Conservation (phyloP, 2,329 filamentous ascomycete species). For the Exophiala lecanii-corni region DNA sequence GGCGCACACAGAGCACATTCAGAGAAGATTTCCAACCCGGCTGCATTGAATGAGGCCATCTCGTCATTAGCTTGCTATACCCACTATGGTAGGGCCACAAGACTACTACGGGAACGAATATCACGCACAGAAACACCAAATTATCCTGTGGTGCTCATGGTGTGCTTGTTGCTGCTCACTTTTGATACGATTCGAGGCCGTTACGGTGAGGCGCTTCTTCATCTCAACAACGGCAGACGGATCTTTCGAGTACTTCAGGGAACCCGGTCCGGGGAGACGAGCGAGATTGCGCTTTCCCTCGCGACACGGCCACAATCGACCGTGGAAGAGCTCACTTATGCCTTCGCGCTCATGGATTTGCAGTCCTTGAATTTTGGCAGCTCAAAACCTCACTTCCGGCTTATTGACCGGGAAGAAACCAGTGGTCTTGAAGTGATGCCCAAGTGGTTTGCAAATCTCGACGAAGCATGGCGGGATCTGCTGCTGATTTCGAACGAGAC, state of each 20-base stretch:
- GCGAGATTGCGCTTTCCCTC: not conserved
- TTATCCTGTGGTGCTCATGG: conserved; percentile 5
- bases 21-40: not conserved
- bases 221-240: conserved; percentile 6
- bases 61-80: not conserved
- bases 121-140: not conserved
- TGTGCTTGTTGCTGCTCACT: conserved; percentile 10
- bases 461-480: conserved; percentile 8
- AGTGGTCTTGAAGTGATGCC: not conserved
- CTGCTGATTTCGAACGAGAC: conserved; percentile 4
- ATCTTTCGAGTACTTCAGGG: conserved; percentile 5
- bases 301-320: not conserved
- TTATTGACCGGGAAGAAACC: not conserved
- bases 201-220: conserved; percentile 7
- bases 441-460: conserved; percentile 1
- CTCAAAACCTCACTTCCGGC: conserved; percentile 1
- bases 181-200: conserved; percentile 10
- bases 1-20: conserved; percentile 7
- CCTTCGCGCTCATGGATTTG: conserved; percentile 10
- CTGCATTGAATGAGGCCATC: not conserved
- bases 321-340: conserved; percentile 6
- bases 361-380: conserved; percentile 10
- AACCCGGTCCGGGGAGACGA: not conserved
- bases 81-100: conserved; percentile 6
- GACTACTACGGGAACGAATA: conserved; percentile 1